These are phyloP conservation scores for Botrytis sinoallii DNA, from an alignment of 2,329 filamentous ascomycete genomes.

Conservation along the genomic window DNA sequence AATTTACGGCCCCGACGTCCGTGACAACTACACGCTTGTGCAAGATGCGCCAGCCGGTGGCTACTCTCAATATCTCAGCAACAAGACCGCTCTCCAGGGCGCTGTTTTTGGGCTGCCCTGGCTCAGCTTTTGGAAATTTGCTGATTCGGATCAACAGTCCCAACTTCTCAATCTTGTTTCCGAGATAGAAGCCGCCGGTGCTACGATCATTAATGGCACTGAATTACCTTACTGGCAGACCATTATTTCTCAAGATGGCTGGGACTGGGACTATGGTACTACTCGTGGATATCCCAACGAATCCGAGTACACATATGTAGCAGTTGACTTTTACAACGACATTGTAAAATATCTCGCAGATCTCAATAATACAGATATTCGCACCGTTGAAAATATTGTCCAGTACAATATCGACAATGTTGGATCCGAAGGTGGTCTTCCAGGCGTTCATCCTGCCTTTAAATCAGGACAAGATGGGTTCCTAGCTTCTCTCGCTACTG, in stretches of 20 bases:
- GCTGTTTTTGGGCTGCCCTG: slow-evolving; percentile 70
- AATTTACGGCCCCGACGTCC: slow-evolving; percentile 61
- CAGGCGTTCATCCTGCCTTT: slow-evolving; percentile 61
- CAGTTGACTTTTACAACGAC: slow-evolving; percentile 65
- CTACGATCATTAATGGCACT: slow-evolving; percentile 65
- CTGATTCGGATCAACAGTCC: slow-evolving; percentile 52
- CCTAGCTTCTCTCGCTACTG: slow-evolving; percentile 57
- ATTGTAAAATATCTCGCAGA: slow-evolving; percentile 44
- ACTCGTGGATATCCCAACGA: slow-evolving; percentile 64
- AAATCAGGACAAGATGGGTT: slow-evolving; percentile 70
- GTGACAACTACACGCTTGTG: slow-evolving; percentile 63
- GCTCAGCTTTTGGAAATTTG: slow-evolving; percentile 66
- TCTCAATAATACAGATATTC: slow-evolving; percentile 54
- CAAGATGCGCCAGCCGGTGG: slow-evolving; percentile 54
- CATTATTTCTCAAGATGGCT: slow-evolving; percentile 64
- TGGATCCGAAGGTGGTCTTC: slow-evolving; percentile 63
- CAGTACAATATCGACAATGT: slow-evolving; percentile 61
- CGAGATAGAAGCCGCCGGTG: slow-evolving; percentile 58
- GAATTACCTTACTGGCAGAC: slow-evolving; percentile 62
- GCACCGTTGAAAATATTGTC: slow-evolving; percentile 61
- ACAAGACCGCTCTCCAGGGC: slow-evolving; percentile 48
- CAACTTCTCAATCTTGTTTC: slow-evolving; percentile 51
- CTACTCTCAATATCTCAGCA: slow-evolving; percentile 47
- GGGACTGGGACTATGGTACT: slow-evolving; percentile 70
- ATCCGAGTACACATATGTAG: slow-evolving; percentile 70